Base-by-base conservation (phyloP, 83 land plant species). In the Larix sibirica region DNA sequence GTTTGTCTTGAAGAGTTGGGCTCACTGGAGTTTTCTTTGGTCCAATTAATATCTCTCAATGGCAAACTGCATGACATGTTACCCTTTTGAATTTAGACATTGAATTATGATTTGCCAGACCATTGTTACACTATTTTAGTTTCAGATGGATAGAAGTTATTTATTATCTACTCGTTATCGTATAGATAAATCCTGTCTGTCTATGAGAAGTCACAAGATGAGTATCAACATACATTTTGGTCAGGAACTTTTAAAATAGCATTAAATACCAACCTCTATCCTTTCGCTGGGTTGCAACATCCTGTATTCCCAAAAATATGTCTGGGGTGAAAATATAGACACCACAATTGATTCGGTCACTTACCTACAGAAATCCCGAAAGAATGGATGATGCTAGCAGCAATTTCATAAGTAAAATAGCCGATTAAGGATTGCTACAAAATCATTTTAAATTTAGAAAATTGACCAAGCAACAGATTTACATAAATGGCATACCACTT, bases 271-370 rank as follows among this genome's bases (percentile, higher is more conserved):
- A 12, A 97, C 99, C 95, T 92, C 88, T 90, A 75, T 94, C 98
- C 69, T 91, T 88, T 60, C 89, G 83, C 14, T 84, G 85, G 8
- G 80, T 84, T 77, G 87, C 80, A 24, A 94, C 96, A 84, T 83
- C 93, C 61, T 95, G 86, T 66, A 97, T 97, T 13, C 90, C 96
- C 61, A 75, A 64, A 82, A 97, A 97, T 33, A 97, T 97, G 76
- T 95, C 93, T 14, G 99, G 92, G 6, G 96, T 97, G 83, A 97
- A 97, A 8, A 95, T 85, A 62, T 97, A 97, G 6, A 97, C 98
- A 79, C 99, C 99, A 85, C 99, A 95, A 82, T 97, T 97, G 85
- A 97, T 95, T 58, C 82, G 73, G 66, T 97, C 95, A 86, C 98
- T 95, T 77, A 97, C 99, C 98, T 97, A 89, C 83, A 88, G 23